phyloP scores from a whole-genome alignment of 225 moss, liverwort and hornwort species.

The Pseudoscleropodium purum region DNA sequence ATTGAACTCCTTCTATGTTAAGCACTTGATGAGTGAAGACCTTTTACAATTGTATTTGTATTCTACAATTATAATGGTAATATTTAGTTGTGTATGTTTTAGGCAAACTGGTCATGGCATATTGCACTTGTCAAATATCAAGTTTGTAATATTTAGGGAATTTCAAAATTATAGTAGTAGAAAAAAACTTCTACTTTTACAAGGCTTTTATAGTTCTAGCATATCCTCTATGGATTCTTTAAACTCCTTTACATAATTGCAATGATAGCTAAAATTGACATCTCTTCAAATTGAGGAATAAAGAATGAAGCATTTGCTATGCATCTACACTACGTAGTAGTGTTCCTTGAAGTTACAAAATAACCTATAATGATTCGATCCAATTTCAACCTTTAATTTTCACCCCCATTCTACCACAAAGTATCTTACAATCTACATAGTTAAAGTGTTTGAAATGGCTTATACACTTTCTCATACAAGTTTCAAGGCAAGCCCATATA shows the following conservation, averaged over 20 bases:
- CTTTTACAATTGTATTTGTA: background rate
- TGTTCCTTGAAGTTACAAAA: background rate
- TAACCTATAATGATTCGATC: rapidly evolving
- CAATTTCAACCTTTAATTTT: background rate
- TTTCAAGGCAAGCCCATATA: background rate
- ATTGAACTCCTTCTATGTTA: rapidly evolving
- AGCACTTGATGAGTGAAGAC: background rate
- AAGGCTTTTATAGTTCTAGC: rapidly evolving
- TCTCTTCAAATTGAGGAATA: background rate
- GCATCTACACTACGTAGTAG: rapidly evolving
- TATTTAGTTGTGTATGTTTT: rapidly evolving
- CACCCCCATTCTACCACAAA: background rate
- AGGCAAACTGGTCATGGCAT: rapidly evolving
- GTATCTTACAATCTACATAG: background rate
- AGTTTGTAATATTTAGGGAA: background rate
- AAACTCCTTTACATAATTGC: background rate
- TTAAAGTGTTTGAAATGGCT: background rate
- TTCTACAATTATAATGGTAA: background rate
- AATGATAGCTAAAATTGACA: background rate
- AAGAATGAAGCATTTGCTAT: background rate
- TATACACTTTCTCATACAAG: background rate
- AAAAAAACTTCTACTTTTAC: background rate
- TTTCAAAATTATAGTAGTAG: background rate
- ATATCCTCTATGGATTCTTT: background rate
- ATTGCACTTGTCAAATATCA: background rate